Conservation (phyloP, 371 early-diverging fungal species). For the Rhizopus sp. region DNA sequence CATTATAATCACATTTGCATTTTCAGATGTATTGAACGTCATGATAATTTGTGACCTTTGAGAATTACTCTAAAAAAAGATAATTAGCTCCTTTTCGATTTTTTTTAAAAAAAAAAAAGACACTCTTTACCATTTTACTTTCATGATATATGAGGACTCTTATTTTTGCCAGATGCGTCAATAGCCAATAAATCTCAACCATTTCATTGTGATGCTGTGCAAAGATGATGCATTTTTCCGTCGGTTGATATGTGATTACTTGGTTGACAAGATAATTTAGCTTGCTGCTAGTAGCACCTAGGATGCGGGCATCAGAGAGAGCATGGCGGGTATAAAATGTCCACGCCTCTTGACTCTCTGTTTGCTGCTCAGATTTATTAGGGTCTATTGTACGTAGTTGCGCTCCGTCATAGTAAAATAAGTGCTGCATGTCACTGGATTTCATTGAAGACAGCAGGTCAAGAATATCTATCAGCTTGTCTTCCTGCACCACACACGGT, state of each 20-base stretch:
- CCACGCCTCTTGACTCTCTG: slow-evolving; percentile 4
- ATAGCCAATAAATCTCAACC: slow-evolving; percentile 48
- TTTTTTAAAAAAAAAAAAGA: too few species aligned
- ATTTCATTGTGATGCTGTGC: slow-evolving; percentile 51
- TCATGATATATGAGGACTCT: slow-evolving; percentile 60
- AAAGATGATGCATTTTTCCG: slow-evolving; percentile 66
- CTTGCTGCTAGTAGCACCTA: slow-evolving; percentile 49
- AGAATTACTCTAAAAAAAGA: slow-evolving; percentile 36
- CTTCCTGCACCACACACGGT: slow-evolving; percentile 19
- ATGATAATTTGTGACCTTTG: slow-evolving; percentile 66
- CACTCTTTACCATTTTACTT: slow-evolving; percentile 36
- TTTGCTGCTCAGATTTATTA: not conserved
- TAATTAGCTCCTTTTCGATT: not conserved
- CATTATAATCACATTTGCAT: slow-evolving; percentile 72
- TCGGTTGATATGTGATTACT: slow-evolving; percentile 33
- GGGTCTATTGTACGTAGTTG: not conserved
- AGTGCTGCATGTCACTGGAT: slow-evolving; percentile 4
- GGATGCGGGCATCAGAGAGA: slow-evolving; percentile 18
- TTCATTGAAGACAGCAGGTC: slow-evolving; percentile 8
- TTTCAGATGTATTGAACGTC: slow-evolving; percentile 72
- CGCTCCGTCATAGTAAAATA: slow-evolving; percentile 24
- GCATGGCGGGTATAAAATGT: slow-evolving; percentile 26
- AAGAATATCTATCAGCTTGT: slow-evolving; percentile 13
- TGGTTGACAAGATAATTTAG: slow-evolving; percentile 58
- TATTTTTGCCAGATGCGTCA: slow-evolving; percentile 50